phyloP scores from a whole-genome alignment of 495 filamentous ascomycete genomes.

The Penicillium salamii region DNA sequence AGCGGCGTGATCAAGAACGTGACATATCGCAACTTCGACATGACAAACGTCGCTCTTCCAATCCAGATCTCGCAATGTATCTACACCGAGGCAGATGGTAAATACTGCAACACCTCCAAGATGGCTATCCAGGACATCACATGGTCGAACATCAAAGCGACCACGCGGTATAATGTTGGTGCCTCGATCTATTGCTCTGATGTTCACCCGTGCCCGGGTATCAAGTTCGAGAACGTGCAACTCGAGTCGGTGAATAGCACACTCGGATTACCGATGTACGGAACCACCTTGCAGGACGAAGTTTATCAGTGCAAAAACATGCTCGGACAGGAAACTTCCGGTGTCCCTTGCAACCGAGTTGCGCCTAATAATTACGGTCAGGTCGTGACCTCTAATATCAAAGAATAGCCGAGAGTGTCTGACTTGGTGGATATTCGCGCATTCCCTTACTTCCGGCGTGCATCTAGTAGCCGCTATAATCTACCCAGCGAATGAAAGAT shows the following conservation, averaged over 20 bases:
- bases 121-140: conserved; percentile 48
- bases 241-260: conserved; percentile 36
- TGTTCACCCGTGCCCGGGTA: conserved; percentile 43
- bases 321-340: conserved; percentile 11
- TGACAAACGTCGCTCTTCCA: conserved; percentile 50
- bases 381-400: conserved; percentile 17
- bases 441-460: too few relatives aligned
- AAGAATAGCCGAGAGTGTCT: background rate
- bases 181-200: conserved; percentile 52
- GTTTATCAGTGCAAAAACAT: conserved; percentile 27
- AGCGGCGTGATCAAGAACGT: conserved; percentile 47
- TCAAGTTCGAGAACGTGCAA: conserved; percentile 49
- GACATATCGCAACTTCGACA: conserved; percentile 47
- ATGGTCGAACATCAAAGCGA: conserved; percentile 58
- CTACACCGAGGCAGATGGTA: conserved; percentile 39
- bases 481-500: too few relatives aligned
- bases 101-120: conserved; percentile 48
- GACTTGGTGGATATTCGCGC: background rate
- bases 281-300: conserved; percentile 21
- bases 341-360: conserved; percentile 23
- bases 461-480: too few relatives aligned
- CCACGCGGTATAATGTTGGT: conserved; percentile 51
- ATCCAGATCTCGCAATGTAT: conserved; percentile 59
- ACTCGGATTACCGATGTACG: conserved; percentile 19
- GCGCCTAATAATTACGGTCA: conserved; percentile 24